phyloP scores from a whole-genome alignment of 805 yeast genomes.

The Sugiyamaella chiloensis region DNA sequence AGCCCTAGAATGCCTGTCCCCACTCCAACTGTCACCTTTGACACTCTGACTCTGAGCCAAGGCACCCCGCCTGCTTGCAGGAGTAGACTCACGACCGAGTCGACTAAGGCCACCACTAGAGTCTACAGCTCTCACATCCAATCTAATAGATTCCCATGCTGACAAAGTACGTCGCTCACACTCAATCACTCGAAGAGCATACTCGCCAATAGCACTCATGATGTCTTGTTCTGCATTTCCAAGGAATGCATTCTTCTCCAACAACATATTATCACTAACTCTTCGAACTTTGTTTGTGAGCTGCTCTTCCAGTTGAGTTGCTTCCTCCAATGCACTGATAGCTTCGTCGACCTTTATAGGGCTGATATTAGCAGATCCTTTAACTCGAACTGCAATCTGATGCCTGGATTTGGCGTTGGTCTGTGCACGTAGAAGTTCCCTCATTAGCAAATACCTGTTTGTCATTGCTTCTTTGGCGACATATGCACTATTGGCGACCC shows the following conservation, averaged over 20 bases:
- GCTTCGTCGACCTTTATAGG: conserved; percentile 92
- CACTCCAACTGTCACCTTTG: conserved; percentile 58
- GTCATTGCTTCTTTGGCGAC: conserved; percentile 90
- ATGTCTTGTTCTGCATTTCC: conserved; percentile 56
- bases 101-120: conserved; percentile 76
- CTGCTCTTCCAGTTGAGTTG: conserved; percentile 71
- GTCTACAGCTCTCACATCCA: conserved; percentile 73
- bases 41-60: conserved; percentile 44
- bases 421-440: conserved; percentile 81
- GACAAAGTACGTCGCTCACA: conserved; percentile 78
- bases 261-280: conserved; percentile 79
- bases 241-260: conserved; percentile 63
- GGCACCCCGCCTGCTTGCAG: conserved; percentile 30
- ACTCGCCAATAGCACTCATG: conserved; percentile 51
- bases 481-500: conserved; percentile 70
- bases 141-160: conserved; percentile 65
- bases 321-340: conserved; percentile 69
- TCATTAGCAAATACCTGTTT: conserved; percentile 86
- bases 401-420: conserved; percentile 67
- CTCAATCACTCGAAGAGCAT: conserved; percentile 70
- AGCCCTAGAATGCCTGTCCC: conserved; percentile 40
- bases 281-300: conserved; percentile 74
- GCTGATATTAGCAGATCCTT: conserved; percentile 71
- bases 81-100: conserved; percentile 68
- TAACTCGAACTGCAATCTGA: conserved; percentile 60